Percentiles rank a stretch among this genome's conserved stretches.
phyloP scores from a whole-genome alignment of 1,139 yeast genomes.

The Citeromyces hawaiiensis region DNA sequence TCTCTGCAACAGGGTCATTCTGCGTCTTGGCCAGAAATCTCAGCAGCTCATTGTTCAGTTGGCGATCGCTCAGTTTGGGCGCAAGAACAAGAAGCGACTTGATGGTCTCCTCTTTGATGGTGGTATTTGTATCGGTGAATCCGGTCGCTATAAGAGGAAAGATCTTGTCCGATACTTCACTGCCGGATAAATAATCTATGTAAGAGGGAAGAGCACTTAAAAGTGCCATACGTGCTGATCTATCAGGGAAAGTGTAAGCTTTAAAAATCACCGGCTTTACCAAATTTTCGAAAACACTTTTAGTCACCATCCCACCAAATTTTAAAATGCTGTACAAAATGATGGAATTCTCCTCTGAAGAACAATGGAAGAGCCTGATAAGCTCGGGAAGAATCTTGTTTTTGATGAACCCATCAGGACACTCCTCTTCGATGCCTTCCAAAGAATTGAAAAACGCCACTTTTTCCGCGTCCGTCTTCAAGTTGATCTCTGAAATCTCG shows the following conservation, averaged over 20 bases:
- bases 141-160: slow-evolving; percentile 65
- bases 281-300: slow-evolving; percentile 25
- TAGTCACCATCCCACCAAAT: slow-evolving; percentile 26
- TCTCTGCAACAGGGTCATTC: slow-evolving; percentile 70
- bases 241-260: slow-evolving; percentile 55
- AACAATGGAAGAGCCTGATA: slow-evolving; percentile 21
- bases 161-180: slow-evolving; percentile 56
- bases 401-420: slow-evolving; percentile 52
- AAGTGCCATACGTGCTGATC: slow-evolving; percentile 62
- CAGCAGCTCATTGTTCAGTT: slow-evolving; percentile 74
- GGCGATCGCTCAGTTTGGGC: slow-evolving; percentile 62
- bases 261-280: slow-evolving; percentile 55
- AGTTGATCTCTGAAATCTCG: slow-evolving; percentile 37
- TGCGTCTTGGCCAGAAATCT: slow-evolving; percentile 80
- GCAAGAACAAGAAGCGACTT: slow-evolving; percentile 54
- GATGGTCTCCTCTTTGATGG: slow-evolving; percentile 71
- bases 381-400: slow-evolving; percentile 59
- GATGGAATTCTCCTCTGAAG: slow-evolving; percentile 16
- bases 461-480: slow-evolving; percentile 37
- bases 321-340: slow-evolving; percentile 33
- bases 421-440: slow-evolving; percentile 18
- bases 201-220: slow-evolving; percentile 50
- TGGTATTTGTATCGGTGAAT: slow-evolving; percentile 71
- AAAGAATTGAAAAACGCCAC: slow-evolving; percentile 35
- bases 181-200: slow-evolving; percentile 35